Evolutionary conservation across 169 alveolate genomes (phyloP).

Genomic region (Eimeria acervulina): DNA sequence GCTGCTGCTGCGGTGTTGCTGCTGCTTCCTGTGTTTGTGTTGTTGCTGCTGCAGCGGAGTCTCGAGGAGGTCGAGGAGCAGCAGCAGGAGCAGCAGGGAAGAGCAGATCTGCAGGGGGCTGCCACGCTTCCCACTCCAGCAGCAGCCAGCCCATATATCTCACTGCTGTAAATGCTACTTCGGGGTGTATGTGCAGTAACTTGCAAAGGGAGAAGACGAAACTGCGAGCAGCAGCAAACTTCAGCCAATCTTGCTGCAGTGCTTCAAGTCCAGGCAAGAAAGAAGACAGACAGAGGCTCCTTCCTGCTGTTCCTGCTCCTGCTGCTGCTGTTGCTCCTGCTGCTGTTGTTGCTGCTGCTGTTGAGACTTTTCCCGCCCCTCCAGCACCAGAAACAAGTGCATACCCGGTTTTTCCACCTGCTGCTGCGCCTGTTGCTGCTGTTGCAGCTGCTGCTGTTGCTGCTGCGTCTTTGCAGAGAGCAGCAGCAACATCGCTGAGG

Average conservation of each 20-base stretch:
- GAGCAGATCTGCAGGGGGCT: conserved; percentile 63
- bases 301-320: neutral
- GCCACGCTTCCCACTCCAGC: conserved; percentile 54
- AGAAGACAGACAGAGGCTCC: neutral
- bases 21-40: neutral
- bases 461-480: conserved; percentile 29
- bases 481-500: neutral
- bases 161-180: conserved; percentile 37
- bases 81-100: conserved; percentile 5
- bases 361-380: neutral
- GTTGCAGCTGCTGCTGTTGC: conserved; percentile 1
- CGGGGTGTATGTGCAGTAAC: conserved; percentile 54
- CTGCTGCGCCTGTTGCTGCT: conserved; percentile 28
- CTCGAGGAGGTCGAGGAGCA: neutral
- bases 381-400: neutral
- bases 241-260: conserved; percentile 47
- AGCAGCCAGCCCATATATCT: conserved; percentile 74
- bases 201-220: conserved; percentile 35
- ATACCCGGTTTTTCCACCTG: neutral
- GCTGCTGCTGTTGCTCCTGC: neutral
- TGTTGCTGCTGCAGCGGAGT: neutral
- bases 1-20: neutral
- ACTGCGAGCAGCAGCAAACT: conserved; percentile 57
- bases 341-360: neutral
- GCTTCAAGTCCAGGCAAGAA: conserved; percentile 36